phyloP scores from a whole-genome alignment of 441 rosid species.

The Sinapis alba region DNA sequence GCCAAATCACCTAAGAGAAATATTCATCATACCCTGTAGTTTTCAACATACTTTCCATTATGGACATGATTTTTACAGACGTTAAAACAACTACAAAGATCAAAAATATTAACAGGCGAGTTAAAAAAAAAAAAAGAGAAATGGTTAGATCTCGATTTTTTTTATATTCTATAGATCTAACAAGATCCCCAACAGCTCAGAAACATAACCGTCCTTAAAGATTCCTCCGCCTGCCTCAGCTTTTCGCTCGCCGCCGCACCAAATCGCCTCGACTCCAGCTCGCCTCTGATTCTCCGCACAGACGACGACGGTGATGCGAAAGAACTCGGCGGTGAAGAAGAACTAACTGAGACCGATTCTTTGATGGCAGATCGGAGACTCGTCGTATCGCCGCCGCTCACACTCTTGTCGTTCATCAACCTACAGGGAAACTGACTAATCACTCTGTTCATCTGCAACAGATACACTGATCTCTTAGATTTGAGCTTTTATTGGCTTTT shows the following conservation, averaged over 20 bases:
- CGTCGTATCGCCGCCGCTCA: slow-evolving; percentile 42
- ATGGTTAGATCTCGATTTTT: not conserved
- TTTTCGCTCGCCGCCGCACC: slow-evolving; percentile 45
- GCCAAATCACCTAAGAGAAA: too few species aligned
- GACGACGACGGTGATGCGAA: slow-evolving; percentile 40
- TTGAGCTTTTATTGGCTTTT: not conserved
- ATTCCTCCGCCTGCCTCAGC: slow-evolving; percentile 68
- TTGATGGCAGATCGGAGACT: slow-evolving; percentile 43
- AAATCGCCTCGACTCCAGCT: slow-evolving; percentile 43
- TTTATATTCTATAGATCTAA: slow-evolving; percentile 19
- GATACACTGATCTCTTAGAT: not conserved
- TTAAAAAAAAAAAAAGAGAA: too few species aligned
- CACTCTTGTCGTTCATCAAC: slow-evolving; percentile 56
- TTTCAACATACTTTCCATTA: too few species aligned
- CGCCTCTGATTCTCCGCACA: slow-evolving; percentile 47
- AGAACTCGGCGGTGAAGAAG: slow-evolving; percentile 35
- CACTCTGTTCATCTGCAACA: slow-evolving; percentile 42
- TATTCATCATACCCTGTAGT: too few species aligned
- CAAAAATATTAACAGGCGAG: not conserved
- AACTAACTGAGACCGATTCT: slow-evolving; percentile 21
- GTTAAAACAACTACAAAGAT: not conserved
- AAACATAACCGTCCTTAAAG: slow-evolving; percentile 74
- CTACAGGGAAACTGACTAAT: slow-evolving; percentile 44
- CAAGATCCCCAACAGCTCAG: slow-evolving; percentile 86
- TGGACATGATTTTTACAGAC: too few species aligned